Base-by-base conservation (phyloP, 305 asterid genomes). In the Ruellia speciosa region DNA sequence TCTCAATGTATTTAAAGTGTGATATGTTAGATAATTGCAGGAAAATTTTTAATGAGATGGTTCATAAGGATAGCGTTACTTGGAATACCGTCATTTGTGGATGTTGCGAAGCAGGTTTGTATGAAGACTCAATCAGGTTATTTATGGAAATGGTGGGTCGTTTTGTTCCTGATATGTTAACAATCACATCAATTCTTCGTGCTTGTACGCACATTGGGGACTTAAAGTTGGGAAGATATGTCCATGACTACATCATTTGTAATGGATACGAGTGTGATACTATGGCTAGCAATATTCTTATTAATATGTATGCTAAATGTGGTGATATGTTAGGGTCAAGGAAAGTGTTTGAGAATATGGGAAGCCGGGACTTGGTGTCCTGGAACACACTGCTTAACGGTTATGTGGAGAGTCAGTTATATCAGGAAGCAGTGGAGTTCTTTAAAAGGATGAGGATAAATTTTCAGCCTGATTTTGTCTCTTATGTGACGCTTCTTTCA, bases 351-450 rank as follows among this genome's bases (percentile, higher is more conserved):
- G 84, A 84, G 67, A 65, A 39, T 58, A 75, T 81, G 87, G 68
- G 66, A 73, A 71, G 37, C 72, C 65, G 66, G 65, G 97, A 88
- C 72, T 71, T 73, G 72, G 86, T 88, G 66, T 82, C 96, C 0
- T 89, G 95, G 88, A 86, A 89, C 78, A 80, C 95, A 16, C 64
- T 84, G n/a, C 77, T 89, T 60, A 76, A 53, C 16, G 94, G 93
- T 67, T 86, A 72, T 68, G 60, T 73, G 20, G 86, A 81, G 19
- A 71, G 70, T 13, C 66, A 63, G 62, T 60, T 49, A 33, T 68
- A 81, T 60, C 64, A 66, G 59, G 95, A 86, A 69, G 88, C 90
- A 54, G 35, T 69, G 20, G 70, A 81, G 46, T 71, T 80, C 68
- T 72, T 84, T 63, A 72, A 70, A 65, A 72, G 65, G 73, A 79